phyloP scores from a whole-genome alignment of 345 rosid genomes.

The Eucalyptus cloeziana region DNA sequence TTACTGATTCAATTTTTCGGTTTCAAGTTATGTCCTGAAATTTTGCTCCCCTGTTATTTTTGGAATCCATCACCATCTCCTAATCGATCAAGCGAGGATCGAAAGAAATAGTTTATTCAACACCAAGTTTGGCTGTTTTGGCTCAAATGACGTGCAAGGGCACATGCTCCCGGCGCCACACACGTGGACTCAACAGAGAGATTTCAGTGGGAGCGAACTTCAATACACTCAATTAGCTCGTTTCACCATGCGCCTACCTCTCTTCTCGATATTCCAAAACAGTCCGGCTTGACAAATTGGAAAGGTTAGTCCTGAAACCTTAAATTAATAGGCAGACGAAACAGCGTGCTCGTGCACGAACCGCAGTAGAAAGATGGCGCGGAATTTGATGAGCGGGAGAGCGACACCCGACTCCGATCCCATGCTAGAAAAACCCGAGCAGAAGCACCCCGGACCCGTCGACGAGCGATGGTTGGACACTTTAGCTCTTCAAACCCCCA shows the following conservation, averaged over 20 bases:
- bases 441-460: background rate
- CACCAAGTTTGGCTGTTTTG: background rate
- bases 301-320: background rate
- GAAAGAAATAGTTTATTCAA: background rate
- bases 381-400: background rate
- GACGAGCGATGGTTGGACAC: background rate
- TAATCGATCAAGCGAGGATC: background rate
- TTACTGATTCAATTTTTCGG: fast-evolving
- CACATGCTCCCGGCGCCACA: background rate
- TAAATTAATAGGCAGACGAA: background rate
- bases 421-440: background rate
- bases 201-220: background rate
- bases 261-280: background rate
- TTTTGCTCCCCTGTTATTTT: background rate
- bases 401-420: background rate
- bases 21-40: no score
- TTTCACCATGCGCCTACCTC: background rate
- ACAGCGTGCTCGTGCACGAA: background rate
- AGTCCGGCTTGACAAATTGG: fast-evolving
- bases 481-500: background rate
- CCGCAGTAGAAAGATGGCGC: background rate
- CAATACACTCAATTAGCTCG: fast-evolving
- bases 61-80: background rate
- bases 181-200: background rate
- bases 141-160: background rate